A percentile compares a stretch with the other conserved stretches of the same genome.
phyloP scores from a whole-genome alignment of 2,329 filamentous ascomycete genomes.

The Escovopsis weberi region DNA sequence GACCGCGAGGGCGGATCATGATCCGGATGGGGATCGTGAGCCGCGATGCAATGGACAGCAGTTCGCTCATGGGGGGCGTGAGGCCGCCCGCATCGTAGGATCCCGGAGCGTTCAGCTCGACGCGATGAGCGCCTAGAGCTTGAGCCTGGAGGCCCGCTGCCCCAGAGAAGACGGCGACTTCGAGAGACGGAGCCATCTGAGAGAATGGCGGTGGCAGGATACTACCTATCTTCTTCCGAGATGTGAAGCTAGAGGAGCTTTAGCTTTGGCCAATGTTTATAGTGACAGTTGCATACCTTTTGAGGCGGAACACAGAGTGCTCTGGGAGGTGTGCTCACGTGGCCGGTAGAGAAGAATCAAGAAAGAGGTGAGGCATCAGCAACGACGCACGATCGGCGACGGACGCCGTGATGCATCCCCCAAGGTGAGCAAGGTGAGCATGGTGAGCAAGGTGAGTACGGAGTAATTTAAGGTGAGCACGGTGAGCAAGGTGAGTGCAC shows the following conservation, averaged over 20 bases:
- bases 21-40: constrained; percentile 30
- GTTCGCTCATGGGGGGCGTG: constrained; percentile 30
- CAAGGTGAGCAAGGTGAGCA: no score
- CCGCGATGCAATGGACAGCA: constrained; percentile 15
- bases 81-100: constrained; percentile 38
- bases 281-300: not conserved
- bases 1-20: constrained; percentile 37
- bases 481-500: not conserved
- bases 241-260: constrained; percentile 2
- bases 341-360: no score
- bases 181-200: constrained; percentile 20
- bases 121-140: constrained; percentile 29
- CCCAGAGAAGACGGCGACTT: constrained; percentile 40
- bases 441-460: not conserved
- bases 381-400: not conserved
- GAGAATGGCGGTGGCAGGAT: not conserved
- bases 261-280: not conserved
- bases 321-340: no score
- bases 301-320: no score
- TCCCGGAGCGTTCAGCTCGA: constrained; percentile 38
- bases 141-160: constrained; percentile 24
- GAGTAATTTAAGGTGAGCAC: not conserved
- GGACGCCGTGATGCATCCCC: no score
- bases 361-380: no score
- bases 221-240: no score